These are phyloP conservation scores for Chalciporus chontae DNA, from an alignment of 768 basidiomycete species.

Conservation along the genomic window DNA sequence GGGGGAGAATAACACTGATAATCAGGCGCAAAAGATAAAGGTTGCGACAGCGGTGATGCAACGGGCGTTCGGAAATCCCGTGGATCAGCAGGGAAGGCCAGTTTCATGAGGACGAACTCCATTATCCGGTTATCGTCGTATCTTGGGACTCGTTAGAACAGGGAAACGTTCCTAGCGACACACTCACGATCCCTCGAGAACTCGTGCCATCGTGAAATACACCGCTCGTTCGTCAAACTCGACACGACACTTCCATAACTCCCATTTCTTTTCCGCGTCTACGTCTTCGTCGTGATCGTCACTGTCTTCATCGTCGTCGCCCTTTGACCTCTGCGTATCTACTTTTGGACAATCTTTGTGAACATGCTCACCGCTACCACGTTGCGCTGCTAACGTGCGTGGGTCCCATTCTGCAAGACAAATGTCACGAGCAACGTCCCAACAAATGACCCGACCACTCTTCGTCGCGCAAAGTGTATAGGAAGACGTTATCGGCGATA, in stretches of 20 bases:
- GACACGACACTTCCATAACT: constrained; percentile 75
- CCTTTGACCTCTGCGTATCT: constrained; percentile 8
- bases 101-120: constrained; percentile 69
- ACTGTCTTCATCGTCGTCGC: constrained; percentile 14
- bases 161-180: neutral
- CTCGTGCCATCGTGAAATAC: constrained; percentile 74
- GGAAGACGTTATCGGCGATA: constrained; percentile 71
- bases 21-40: constrained; percentile 12
- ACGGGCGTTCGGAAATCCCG: constrained; percentile 26
- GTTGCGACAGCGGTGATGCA: constrained; percentile 16
- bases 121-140: constrained; percentile 61
- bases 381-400: constrained; percentile 16
- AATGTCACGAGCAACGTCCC: constrained; percentile 62
- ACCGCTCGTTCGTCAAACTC: constrained; percentile 70
- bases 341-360: constrained; percentile 7
- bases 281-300: neutral
- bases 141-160: constrained; percentile 27
- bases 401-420: constrained; percentile 72
- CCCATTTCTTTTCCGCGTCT: constrained; percentile 46
- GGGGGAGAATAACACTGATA: constrained; percentile 13
- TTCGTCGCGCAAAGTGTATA: constrained; percentile 78
- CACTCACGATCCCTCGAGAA: constrained; percentile 48
- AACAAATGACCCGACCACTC: constrained; percentile 71
- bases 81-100: constrained; percentile 53
- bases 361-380: constrained; percentile 1